A percentile compares a stretch with the other conserved stretches of the same genome.
Conservation (phyloP, 352 stramenopile species). For the Globisporangium nunn region DNA sequence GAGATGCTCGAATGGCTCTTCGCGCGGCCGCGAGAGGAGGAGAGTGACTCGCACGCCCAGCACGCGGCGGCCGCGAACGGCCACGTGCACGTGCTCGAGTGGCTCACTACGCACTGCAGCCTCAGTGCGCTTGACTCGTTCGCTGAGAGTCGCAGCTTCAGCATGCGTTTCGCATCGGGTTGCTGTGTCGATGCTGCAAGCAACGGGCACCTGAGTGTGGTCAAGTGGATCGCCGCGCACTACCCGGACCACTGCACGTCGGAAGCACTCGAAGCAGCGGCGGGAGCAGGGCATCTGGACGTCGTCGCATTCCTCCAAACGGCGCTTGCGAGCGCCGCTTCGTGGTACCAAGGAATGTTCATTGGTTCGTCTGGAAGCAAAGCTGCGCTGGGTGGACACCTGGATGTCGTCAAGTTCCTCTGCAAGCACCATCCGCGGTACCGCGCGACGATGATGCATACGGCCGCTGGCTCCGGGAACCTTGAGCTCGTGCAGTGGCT, state of each 20-base stretch:
- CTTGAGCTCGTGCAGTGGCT: not conserved
- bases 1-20: conserved; percentile 1
- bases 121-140: not conserved
- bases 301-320: not conserved
- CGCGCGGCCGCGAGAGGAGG: not conserved
- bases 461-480: not conserved
- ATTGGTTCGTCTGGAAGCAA: not conserved
- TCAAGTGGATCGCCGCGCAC: conserved; percentile 1
- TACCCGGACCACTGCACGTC: not conserved
- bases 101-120: not conserved
- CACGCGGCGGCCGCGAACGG: not conserved
- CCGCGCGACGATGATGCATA: not conserved
- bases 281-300: not conserved
- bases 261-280: not conserved
- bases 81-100: not conserved
- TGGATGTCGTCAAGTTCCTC: not conserved
- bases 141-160: not conserved
- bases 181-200: not conserved
- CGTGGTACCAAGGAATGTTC: not conserved
- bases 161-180: too few species aligned
- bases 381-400: not conserved
- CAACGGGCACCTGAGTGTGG: not conserved
- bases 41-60: not conserved
- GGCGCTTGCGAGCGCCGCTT: not conserved
- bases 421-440: not conserved